Conservation (phyloP, 495 filamentous ascomycete genomes). For the Penicillium flavigenum region DNA sequence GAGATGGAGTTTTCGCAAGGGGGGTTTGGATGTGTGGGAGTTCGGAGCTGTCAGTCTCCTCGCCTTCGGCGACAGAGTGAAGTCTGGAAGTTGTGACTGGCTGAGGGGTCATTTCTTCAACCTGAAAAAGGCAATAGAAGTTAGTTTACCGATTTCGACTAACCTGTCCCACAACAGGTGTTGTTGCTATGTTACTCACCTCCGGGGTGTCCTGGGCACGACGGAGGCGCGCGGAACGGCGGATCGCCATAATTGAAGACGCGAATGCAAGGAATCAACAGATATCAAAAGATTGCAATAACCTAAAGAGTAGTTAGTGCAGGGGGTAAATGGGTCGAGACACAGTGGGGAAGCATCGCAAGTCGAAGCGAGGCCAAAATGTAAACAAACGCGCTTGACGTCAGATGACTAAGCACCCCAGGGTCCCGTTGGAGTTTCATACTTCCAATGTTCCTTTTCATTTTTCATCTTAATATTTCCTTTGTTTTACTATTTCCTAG, state of each 20-base stretch:
- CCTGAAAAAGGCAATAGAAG: constrained; percentile 5
- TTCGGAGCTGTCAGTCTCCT: constrained; percentile 28
- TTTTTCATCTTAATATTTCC: not conserved
- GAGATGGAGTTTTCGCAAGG: constrained; percentile 19
- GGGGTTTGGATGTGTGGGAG: constrained; percentile 24
- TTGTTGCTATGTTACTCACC: constrained; percentile 30
- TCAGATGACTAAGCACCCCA: constrained; percentile 29
- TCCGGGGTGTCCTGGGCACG: constrained; percentile 27
- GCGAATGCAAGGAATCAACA: not conserved
- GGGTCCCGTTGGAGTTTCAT: too few relatives aligned
- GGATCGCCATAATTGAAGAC: constrained; percentile 36
- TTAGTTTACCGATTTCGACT: constrained; percentile 9
- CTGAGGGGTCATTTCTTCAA: constrained; percentile 20
- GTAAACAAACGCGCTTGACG: constrained; percentile 38
- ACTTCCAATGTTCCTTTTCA: not conserved
- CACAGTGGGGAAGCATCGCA: constrained; percentile 7
- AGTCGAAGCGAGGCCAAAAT: constrained; percentile 19
- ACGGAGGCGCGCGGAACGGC: constrained; percentile 43
- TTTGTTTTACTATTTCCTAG: not conserved
- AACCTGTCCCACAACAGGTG: constrained; percentile 12
- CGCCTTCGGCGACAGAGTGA: constrained; percentile 40
- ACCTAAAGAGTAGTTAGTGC: not conserved
- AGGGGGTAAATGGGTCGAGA: constrained; percentile 1
- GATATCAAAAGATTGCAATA: not conserved
- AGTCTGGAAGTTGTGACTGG: constrained; percentile 22